A percentile compares a stretch with the other conserved stretches of the same genome.
Evolutionary conservation across 345 rosid species (phyloP).

Genomic region (Eucalyptus camaldulensis): DNA sequence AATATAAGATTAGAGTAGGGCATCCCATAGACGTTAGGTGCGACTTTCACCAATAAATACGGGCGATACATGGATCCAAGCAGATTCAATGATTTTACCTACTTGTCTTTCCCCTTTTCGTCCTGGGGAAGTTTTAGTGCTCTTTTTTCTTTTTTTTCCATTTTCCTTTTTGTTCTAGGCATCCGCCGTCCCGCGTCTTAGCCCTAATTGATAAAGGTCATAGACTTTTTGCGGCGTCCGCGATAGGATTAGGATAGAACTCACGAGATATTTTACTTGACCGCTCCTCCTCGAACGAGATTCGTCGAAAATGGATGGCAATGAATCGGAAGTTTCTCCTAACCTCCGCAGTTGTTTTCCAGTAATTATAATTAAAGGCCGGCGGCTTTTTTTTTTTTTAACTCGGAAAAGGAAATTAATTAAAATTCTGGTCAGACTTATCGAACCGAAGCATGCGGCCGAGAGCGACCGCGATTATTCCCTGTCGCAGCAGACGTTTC

Average conservation of each 20-base stretch:
- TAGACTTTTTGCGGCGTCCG: not conserved
- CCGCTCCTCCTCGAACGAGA: not conserved
- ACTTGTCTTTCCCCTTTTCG: not conserved
- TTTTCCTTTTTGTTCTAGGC: no score
- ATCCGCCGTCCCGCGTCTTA: not conserved
- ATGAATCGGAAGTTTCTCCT: not conserved
- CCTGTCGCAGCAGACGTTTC: not conserved
- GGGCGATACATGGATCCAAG: accelerated
- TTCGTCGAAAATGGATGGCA: not conserved
- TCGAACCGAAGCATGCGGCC: not conserved
- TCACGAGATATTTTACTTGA: not conserved
- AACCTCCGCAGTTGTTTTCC: not conserved
- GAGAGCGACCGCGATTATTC: not conserved
- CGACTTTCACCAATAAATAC: not conserved
- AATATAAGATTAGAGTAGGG: not conserved
- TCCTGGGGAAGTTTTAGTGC: not conserved
- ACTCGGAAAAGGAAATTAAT: not conserved
- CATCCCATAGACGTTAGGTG: not conserved
- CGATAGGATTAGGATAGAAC: not conserved
- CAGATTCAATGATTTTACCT: not conserved
- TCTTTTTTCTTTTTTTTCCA: not conserved
- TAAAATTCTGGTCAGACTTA: not conserved
- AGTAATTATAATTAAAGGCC: not conserved
- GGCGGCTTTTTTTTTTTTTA: accelerated
- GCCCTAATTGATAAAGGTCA: not conserved